phyloP scores from a whole-genome alignment of 2,329 filamentous ascomycete species.

The Penicillium sp. region DNA sequence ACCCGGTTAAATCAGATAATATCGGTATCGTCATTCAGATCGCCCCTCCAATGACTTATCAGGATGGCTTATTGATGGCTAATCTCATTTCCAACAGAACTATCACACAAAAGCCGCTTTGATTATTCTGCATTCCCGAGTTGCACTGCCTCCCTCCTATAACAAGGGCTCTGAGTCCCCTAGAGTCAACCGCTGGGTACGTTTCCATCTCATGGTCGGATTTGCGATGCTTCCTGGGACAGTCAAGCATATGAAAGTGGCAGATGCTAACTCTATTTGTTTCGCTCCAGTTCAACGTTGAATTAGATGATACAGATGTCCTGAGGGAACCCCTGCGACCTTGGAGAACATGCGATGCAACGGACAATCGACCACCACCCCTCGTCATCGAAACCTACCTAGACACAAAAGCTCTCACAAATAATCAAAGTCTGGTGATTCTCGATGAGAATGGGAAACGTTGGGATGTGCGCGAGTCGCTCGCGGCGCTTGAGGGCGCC shows the following conservation, averaged over 20 bases:
- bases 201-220: constrained; percentile 32
- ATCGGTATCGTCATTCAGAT: constrained; percentile 58
- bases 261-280: neutral
- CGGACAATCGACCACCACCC: constrained; percentile 73
- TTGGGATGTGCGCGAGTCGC: constrained; percentile 84
- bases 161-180: constrained; percentile 57
- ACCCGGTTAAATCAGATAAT: constrained; percentile 90
- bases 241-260: neutral
- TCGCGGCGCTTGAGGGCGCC: constrained; percentile 61
- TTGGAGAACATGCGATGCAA: constrained; percentile 78
- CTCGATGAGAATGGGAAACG: constrained; percentile 85
- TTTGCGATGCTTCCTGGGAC: neutral
- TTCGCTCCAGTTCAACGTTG: constrained; percentile 76
- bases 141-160: constrained; percentile 62
- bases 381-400: constrained; percentile 89
- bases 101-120: constrained; percentile 86
- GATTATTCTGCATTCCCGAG: constrained; percentile 76
- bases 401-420: constrained; percentile 73
- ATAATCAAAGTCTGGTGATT: constrained; percentile 82
- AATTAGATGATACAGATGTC: constrained; percentile 87
- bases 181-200: constrained; percentile 83
- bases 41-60: neutral
- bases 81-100: constrained; percentile 58
- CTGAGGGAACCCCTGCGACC: constrained; percentile 75
- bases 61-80: constrained; percentile 25